Percentiles rank a stretch among this genome's conserved stretches.
Evolutionary conservation across 371 early-diverging fungal genomes (phyloP).

Genomic region (Mucor irregularis): DNA sequence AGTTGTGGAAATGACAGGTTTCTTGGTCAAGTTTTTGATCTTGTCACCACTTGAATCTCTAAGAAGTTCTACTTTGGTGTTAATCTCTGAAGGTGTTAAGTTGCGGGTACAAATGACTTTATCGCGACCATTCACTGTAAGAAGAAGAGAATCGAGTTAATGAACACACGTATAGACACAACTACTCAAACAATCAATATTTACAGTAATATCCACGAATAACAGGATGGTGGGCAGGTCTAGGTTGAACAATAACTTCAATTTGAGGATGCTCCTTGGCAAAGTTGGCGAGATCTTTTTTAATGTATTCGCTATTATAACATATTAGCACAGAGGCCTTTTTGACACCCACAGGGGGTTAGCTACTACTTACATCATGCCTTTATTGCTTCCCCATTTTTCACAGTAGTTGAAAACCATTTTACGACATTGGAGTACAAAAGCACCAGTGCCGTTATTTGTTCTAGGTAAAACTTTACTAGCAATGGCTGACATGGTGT

Average conservation of each 20-base stretch:
- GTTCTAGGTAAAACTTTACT: conserved; percentile 35
- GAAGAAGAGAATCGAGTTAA: background rate
- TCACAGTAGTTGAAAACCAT: conserved; percentile 87
- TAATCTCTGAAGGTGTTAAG: conserved; percentile 60
- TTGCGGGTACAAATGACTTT: conserved; percentile 76
- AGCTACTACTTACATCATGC: conserved; percentile 65
- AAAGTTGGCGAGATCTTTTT: conserved; percentile 64
- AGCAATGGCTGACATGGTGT: conserved; percentile 31
- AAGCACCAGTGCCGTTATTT: conserved; percentile 83
- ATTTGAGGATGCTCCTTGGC: conserved; percentile 80
- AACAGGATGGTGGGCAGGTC: conserved; percentile 77
- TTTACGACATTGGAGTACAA: conserved; percentile 79
- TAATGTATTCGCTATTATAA: conserved; percentile 64
- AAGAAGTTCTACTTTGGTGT: conserved; percentile 61
- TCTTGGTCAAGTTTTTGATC: conserved; percentile 64
- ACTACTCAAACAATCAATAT: conserved; percentile 9
- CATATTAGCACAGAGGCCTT: background rate
- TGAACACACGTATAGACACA: background rate
- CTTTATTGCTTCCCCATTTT: conserved; percentile 79
- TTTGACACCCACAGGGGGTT: background rate
- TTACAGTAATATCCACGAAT: conserved; percentile 76
- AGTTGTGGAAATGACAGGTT: conserved; percentile 77
- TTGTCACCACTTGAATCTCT: conserved; percentile 72
- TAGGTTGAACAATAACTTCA: conserved; percentile 77
- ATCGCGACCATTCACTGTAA: conserved; percentile 69